Base-by-base conservation (phyloP, 148 eudicot genomes). In the Pouteria glomerata region DNA sequence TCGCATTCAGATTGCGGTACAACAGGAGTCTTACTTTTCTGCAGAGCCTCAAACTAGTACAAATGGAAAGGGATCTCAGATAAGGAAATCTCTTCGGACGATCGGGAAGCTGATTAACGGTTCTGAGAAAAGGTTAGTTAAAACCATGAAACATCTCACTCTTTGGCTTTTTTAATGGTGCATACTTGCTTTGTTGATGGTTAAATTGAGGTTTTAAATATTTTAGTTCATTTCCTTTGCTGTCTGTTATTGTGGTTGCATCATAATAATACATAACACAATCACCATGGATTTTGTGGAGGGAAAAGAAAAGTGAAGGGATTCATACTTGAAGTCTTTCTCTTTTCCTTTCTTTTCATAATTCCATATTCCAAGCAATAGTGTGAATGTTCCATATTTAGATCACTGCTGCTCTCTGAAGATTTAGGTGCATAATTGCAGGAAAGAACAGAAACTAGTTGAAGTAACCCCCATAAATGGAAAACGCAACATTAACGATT, bases 71-170 rank as follows among this genome's bases (percentile, higher is more conserved):
- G 81, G 82, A 24, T 91, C 98, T 63, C 98, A 95, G 8, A 79
- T 95, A 65, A 86, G 73, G 80, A 94, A 85, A 83, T 95, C 98
- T 12, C 80, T 95, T 41, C 81, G 93, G 47, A 82, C 88, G 11
- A 85, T 95, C 42, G 97, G 98, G 74, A 95, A 85, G 78, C 76
- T 95, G 68, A 88, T 95, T 51, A 85, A 85, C 47, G 96, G 99
- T 65, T 84, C 97, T 3, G 99, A 95, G 37, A 94, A 86, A 76
- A 87, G 88, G 98, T 91, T 91, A 34, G 47, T 66, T 15, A 66
- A 44, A 39, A 8, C 48, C 23, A 16, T 18, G 8, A 26, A 14
- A n/a, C 2, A 37, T 27, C 41, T 37, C 34, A 69, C 11, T 45
- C 61, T 51, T 77, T 14, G 26, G 68, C 29, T 29, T 45, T 16